A percentile compares a stretch with the other conserved stretches of the same genome.
phyloP scores from a whole-genome alignment of 768 basidiomycete species.

The Neoboletus magnificus region DNA sequence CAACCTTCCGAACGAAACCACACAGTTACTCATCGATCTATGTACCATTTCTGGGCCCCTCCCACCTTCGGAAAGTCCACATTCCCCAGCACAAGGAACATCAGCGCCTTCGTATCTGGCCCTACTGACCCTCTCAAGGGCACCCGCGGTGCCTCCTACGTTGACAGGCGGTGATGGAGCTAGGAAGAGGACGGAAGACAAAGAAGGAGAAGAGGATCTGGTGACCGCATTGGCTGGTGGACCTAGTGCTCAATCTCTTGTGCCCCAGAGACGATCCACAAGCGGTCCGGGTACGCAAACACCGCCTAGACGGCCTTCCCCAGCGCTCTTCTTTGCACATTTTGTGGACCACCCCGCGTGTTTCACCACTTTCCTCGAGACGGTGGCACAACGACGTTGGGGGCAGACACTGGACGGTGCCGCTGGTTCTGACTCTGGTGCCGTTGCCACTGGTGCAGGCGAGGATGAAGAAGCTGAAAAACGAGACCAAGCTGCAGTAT shows the following conservation, averaged over 20 bases:
- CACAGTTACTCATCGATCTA: conserved; percentile 85
- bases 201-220: conserved; percentile 18
- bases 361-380: conserved; percentile 86
- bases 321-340: conserved; percentile 86
- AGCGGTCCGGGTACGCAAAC: conserved; percentile 20
- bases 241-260: conserved; percentile 17
- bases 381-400: conserved; percentile 78
- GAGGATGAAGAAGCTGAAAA: conserved; percentile 51
- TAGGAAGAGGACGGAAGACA: conserved; percentile 18
- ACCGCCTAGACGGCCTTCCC: conserved; percentile 63
- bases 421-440: conserved; percentile 6
- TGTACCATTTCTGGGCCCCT: conserved; percentile 67
- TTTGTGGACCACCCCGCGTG: conserved; percentile 86
- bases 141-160: conserved; percentile 41
- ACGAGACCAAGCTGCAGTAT: conserved; percentile 77
- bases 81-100: conserved; percentile 20
- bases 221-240: conserved; percentile 24
- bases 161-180: conserved; percentile 32
- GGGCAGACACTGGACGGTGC: conserved; percentile 58
- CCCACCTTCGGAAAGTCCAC: conserved; percentile 29
- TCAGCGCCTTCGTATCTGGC: conserved; percentile 67
- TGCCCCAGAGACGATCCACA: conserved; percentile 5
- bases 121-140: conserved; percentile 71
- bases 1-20: conserved; percentile 83
- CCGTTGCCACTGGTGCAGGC: conserved; percentile 13